Evolutionary conservation across 1,139 yeast genomes (phyloP), one percentile per base, ranked within the genome.

Genomic region (Geotrichum siamense): DNA sequence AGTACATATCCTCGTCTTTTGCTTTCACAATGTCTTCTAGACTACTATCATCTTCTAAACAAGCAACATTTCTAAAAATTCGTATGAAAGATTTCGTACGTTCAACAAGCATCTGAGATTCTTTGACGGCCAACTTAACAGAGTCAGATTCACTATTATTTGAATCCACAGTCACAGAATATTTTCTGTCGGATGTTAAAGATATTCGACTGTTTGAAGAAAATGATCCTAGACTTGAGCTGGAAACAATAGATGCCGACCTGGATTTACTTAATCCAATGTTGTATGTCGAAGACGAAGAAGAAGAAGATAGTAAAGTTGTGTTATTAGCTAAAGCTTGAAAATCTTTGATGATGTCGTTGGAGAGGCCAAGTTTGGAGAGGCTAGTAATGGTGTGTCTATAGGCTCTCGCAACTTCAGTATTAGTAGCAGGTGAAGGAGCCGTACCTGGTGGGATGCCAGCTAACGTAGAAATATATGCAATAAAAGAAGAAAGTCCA

Each of bases 391-490:
- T 51, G 50, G 55, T 51, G 15, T 53, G 47, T 17, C 60, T 51
- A 39, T 51, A 58, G 13, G 55, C 46, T 10, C 53, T 47, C 9
- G 60, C 51, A 13, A 57, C 45, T 9, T 52, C 58, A 9, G 52
- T 42, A 28, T 50, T 46, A 16, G 56, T 55, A 2, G 49, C 30
- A 13, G 53, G 39, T 5, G 55, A 48, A 6, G 60, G 61, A 19
- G 50, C 47, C 1, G 60, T 51, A 12, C 61, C 60, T 9, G 58
- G 57, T 2, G 61, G 61, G 29, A 57, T 53, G 5, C 62, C 61
- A 1, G 59, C 53, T 40, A 54, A 49, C 16, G 55, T 44, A 22
- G 56, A 49, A 15, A 58, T 51, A 16, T 51, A 52, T 38, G 56
- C 59, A 22, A 56, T 46, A 12, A 52, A 45, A 20, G 52, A 45